A percentile compares a stretch with the other conserved stretches of the same genome.
These are phyloP conservation scores for Physcia stellaris DNA, from an alignment of 495 filamentous ascomycete genomes.

Conservation along the genomic window DNA sequence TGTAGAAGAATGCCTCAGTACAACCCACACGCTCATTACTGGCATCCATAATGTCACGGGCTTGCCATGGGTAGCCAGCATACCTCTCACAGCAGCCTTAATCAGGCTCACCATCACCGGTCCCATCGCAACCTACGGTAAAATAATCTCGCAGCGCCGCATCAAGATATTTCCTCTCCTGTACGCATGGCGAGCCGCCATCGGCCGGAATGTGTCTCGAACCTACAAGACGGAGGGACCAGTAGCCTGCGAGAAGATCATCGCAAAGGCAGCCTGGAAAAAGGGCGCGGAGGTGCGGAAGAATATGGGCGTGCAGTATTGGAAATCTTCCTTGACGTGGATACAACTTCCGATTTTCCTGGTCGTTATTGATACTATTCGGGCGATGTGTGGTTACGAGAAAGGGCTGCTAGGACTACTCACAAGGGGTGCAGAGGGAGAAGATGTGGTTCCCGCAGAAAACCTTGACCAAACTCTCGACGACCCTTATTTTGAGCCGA, in stretches of 20 bases:
- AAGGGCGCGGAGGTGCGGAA: background rate
- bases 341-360: slow-evolving; percentile 58
- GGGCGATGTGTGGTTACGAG: slow-evolving; percentile 46
- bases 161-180: slow-evolving; percentile 36
- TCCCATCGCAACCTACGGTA: slow-evolving; percentile 44
- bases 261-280: slow-evolving; percentile 1
- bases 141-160: slow-evolving; percentile 26
- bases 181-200: slow-evolving; percentile 29
- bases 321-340: slow-evolving; percentile 30
- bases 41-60: slow-evolving; percentile 42
- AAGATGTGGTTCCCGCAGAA: background rate
- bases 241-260: slow-evolving; percentile 13
- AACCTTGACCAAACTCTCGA: background rate
- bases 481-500: slow-evolving; percentile 26
- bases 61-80: slow-evolving; percentile 55
- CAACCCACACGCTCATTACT: slow-evolving; percentile 43
- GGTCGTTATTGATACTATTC: slow-evolving; percentile 48
- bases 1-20: slow-evolving; percentile 33
- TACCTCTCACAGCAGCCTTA: slow-evolving; percentile 55
- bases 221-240: slow-evolving; percentile 8
- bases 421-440: slow-evolving; percentile 1
- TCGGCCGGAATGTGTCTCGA: slow-evolving; percentile 15
- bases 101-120: slow-evolving; percentile 45
- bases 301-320: slow-evolving; percentile 30
- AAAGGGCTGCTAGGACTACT: slow-evolving; percentile 37